Conservation (phyloP, 306 rosid species). For the Cajanus cajan region DNA sequence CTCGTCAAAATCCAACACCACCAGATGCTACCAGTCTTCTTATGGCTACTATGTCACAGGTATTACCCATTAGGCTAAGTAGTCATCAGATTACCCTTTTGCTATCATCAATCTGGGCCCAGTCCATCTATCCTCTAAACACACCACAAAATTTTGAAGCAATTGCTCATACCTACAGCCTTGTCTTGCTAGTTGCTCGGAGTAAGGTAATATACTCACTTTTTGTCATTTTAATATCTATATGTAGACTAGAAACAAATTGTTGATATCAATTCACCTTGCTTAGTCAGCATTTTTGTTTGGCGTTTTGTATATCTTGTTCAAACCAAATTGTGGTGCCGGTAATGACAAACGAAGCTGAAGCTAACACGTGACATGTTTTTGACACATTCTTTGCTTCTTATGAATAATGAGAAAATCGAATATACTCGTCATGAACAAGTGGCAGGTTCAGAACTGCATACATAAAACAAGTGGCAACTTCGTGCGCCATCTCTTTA, state of each 20-base stretch:
- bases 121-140: constrained; percentile 73
- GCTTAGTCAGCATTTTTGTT: not conserved
- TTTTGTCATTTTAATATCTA: constrained; percentile 3
- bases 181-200: constrained; percentile 80
- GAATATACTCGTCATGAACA: not conserved
- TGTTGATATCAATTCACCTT: not conserved
- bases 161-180: constrained; percentile 90
- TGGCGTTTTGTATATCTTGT: not conserved
- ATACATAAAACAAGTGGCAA: not conserved
- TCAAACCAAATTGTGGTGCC: not conserved
- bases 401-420: not conserved
- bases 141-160: constrained; percentile 88
- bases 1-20: constrained; percentile 15
- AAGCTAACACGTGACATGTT: not conserved
- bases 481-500: not conserved
- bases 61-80: constrained; percentile 75
- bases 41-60: constrained; percentile 48
- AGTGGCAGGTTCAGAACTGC: not conserved
- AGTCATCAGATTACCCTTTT: constrained; percentile 86
- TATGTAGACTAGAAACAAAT: not conserved
- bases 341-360: not conserved
- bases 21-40: constrained; percentile 25
- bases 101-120: constrained; percentile 88
- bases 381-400: not conserved
- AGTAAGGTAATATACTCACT: constrained; percentile 61